Evolutionary conservation across 192 early-diverging fungal species (phyloP).

Genomic region (Linnemannia hyalina): DNA sequence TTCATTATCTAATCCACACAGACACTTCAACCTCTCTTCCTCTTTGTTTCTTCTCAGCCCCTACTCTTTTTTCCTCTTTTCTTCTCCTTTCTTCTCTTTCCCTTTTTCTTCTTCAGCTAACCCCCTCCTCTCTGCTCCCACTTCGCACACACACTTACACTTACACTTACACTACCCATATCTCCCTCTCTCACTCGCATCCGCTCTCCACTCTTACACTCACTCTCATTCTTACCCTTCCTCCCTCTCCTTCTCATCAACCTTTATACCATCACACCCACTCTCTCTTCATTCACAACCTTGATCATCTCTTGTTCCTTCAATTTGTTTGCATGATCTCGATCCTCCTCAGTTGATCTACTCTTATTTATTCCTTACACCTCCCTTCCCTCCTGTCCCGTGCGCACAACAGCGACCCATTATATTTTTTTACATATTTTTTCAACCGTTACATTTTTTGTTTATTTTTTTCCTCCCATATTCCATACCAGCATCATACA

Average conservation of each 20-base stretch:
- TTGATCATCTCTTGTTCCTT: neutral
- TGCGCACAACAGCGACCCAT: neutral
- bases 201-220: neutral
- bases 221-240: neutral
- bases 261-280: conserved; percentile 7
- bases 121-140: neutral
- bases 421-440: neutral
- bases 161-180: neutral
- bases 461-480: neutral
- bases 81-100: neutral
- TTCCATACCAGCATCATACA: neutral
- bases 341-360: neutral
- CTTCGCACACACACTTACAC: neutral
- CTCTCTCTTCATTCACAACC: neutral
- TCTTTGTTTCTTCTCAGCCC: neutral
- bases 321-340: neutral
- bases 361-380: neutral
- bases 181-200: neutral
- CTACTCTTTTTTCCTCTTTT: neutral
- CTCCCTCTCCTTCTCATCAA: neutral
- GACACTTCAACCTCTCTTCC: neutral
- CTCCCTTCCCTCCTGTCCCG: neutral
- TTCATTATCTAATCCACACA: conserved; percentile 5
- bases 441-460: conserved; percentile 9
- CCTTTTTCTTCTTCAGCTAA: neutral